Evolutionary conservation across 306 rosid genomes (phyloP).

Genomic region (Gastrolobium bilobum): DNA sequence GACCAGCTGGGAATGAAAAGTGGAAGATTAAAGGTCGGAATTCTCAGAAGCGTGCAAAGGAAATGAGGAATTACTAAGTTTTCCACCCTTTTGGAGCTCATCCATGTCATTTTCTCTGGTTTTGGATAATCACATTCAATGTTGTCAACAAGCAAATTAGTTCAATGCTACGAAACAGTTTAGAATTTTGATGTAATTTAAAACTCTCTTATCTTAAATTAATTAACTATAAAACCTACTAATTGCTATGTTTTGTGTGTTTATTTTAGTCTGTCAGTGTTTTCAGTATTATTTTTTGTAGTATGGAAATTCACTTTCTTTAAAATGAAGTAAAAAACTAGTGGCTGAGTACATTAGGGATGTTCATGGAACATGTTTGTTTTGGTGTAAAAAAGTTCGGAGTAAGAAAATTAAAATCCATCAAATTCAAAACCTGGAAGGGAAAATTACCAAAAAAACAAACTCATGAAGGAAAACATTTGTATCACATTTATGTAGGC

Average conservation of each 20-base stretch:
- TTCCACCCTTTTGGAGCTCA: not conserved
- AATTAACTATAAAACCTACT: not conserved
- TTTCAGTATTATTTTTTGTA: not conserved
- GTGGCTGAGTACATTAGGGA: too few relatives aligned
- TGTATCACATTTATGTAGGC: not conserved
- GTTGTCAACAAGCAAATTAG: slow-evolving; percentile 5
- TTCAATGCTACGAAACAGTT: not conserved
- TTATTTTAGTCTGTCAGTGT: not conserved
- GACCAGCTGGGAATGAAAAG: too few relatives aligned
- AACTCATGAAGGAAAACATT: not conserved
- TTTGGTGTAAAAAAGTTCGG: too few relatives aligned
- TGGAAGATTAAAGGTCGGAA: too few relatives aligned
- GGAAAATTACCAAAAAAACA: too few relatives aligned
- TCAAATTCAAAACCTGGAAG: too few relatives aligned
- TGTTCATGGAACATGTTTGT: too few relatives aligned
- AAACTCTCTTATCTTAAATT: not conserved
- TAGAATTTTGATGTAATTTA: not conserved
- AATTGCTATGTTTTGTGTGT: not conserved
- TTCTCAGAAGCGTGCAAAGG: too few relatives aligned
- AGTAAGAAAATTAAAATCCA: too few relatives aligned
- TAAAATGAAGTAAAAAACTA: too few relatives aligned
- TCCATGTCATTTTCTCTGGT: not conserved
- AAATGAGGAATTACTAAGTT: too few relatives aligned
- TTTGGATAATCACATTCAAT: slow-evolving; percentile 10
- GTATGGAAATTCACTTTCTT: not conserved